Percentiles rank a stretch among this genome's conserved stretches.
Conservation (phyloP, 2,329 filamentous ascomycete species). For the Zymoseptoria tritici region DNA sequence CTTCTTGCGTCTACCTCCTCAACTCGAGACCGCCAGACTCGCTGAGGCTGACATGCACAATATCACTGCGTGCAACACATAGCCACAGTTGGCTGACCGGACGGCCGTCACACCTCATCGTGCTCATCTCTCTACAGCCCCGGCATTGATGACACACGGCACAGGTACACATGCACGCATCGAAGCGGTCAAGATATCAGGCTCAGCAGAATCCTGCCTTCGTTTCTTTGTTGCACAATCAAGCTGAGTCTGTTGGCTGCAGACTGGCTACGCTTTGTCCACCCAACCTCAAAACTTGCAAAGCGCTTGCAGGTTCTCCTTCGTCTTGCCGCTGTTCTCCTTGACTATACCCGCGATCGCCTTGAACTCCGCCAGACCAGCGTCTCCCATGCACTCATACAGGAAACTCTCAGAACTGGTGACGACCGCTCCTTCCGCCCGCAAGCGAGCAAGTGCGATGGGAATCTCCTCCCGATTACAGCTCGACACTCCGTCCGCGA, state of each 20-base stretch:
- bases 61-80: neutral
- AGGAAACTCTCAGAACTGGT: conserved; percentile 85
- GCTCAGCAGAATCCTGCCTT: neutral
- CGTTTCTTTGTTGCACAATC: neutral
- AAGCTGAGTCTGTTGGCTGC: neutral
- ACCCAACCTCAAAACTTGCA: conserved; percentile 46
- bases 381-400: conserved; percentile 85
- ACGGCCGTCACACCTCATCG: neutral
- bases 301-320: conserved; percentile 57
- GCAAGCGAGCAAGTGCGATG: conserved; percentile 68
- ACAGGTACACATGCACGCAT: neutral
- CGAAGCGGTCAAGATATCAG: neutral
- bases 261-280: neutral
- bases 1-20: neutral
- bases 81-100: neutral
- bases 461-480: conserved; percentile 75
- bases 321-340: conserved; percentile 64
- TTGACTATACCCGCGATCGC: conserved; percentile 69
- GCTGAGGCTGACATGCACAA: neutral
- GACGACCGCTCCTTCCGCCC: conserved; percentile 67
- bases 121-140: neutral
- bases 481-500: conserved; percentile 84
- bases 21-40: neutral
- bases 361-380: conserved; percentile 63
- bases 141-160: neutral